A percentile compares a stretch with the other conserved stretches of the same genome.
Conservation (phyloP, 805 yeast species). For the Wickerhamomyces xylosicus region DNA sequence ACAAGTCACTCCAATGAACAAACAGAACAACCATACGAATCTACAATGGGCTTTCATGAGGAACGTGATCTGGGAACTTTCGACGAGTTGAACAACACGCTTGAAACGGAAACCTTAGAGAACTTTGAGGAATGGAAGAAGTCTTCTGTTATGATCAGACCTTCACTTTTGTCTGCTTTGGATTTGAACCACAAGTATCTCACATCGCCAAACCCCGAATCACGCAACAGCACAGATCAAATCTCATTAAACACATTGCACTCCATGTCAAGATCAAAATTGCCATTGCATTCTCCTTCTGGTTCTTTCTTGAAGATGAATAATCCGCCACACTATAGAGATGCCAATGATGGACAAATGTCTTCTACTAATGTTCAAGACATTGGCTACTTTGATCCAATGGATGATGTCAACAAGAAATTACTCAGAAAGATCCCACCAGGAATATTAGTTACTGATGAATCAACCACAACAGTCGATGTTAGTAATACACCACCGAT, state of each 20-base stretch:
- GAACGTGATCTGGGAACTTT: constrained; percentile 1
- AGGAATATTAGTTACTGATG: neutral
- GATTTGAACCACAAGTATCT: constrained; percentile 11
- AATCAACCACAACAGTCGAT: neutral
- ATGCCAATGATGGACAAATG: constrained; percentile 3
- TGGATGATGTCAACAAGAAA: neutral
- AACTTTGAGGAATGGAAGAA: constrained; percentile 13
- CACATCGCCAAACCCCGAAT: neutral
- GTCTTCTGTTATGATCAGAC: constrained; percentile 10
- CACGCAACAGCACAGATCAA: constrained; percentile 1
- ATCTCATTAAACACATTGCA: constrained; percentile 9
- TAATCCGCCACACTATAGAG: constrained; percentile 13
- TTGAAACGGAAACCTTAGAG: constrained; percentile 4
- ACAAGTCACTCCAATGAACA: neutral
- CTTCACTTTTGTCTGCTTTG: constrained; percentile 16
- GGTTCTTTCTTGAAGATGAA: constrained; percentile 9
- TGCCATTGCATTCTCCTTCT: neutral
- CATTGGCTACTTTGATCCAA: neutral
- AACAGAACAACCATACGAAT: too few relatives aligned
- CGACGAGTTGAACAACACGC: constrained; percentile 10
- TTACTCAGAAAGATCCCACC: neutral
- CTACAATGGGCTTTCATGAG: constrained; percentile 3
- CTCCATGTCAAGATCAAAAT: constrained; percentile 1
- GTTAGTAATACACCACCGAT: too few relatives aligned
- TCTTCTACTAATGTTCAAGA: neutral